A percentile compares a stretch with the other conserved stretches of the same genome.
phyloP scores from a whole-genome alignment of 768 basidiomycete species.

The Lyophyllum semitale region DNA sequence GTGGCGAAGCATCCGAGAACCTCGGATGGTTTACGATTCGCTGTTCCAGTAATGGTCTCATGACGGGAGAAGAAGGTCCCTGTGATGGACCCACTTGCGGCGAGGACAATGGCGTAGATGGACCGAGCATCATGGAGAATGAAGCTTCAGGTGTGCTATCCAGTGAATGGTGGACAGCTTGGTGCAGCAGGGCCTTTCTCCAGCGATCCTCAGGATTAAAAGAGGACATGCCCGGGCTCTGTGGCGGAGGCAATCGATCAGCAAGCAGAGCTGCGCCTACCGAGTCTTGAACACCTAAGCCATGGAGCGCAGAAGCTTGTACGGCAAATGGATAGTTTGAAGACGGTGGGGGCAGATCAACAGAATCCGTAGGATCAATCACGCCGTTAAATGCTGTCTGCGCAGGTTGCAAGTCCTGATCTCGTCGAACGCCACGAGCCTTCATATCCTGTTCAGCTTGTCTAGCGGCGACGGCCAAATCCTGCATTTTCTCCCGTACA shows the following conservation, averaged over 20 bases:
- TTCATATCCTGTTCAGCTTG: slow-evolving; percentile 77
- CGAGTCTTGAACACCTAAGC: slow-evolving; percentile 73
- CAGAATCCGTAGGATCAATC: slow-evolving; percentile 83
- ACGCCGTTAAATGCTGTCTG: slow-evolving; percentile 49
- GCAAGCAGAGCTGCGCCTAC: slow-evolving; percentile 77
- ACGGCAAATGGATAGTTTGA: slow-evolving; percentile 71
- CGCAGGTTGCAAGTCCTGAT: slow-evolving; percentile 44
- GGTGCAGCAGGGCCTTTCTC: slow-evolving; percentile 73
- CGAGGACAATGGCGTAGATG: slow-evolving; percentile 41
- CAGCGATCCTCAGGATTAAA: slow-evolving; percentile 65
- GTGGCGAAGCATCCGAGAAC: slow-evolving; percentile 22
- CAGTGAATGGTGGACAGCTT: slow-evolving; percentile 79
- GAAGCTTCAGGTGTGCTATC: slow-evolving; percentile 47
- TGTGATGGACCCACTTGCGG: slow-evolving; percentile 18
- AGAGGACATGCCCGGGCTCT: slow-evolving; percentile 59
- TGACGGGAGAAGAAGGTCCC: slow-evolving; percentile 19
- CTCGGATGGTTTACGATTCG: slow-evolving; percentile 43
- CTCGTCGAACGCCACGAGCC: slow-evolving; percentile 47
- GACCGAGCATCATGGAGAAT: slow-evolving; percentile 40
- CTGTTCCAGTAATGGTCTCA: slow-evolving; percentile 39
- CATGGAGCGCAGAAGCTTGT: slow-evolving; percentile 73
- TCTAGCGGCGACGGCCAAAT: slow-evolving; percentile 68
- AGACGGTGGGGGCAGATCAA: slow-evolving; percentile 75
- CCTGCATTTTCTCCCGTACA: slow-evolving; percentile 78
- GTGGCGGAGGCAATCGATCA: slow-evolving; percentile 67